A percentile compares a stretch with the other conserved stretches of the same genome.
Evolutionary conservation across 108 stramenopile genomes (phyloP).

Genomic region (Cyclotella baltica): DNA sequence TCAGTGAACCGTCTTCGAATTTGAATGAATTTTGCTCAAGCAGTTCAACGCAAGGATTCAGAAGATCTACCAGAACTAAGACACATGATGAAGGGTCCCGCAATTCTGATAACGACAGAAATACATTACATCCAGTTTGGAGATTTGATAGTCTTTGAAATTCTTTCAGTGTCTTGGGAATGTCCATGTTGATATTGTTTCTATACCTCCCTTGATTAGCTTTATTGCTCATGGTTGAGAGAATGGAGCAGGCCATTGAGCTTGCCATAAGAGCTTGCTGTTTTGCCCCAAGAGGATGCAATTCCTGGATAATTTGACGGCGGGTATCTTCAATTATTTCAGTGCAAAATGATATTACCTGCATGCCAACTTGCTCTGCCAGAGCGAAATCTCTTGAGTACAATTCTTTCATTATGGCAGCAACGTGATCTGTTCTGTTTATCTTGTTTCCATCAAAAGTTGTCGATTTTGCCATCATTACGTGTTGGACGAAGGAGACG

Average conservation of each 20-base stretch:
- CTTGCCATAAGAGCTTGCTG: conserved; percentile 36
- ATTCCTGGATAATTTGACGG: conserved; percentile 23
- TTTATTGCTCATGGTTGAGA: conserved; percentile 41
- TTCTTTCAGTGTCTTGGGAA: conserved; percentile 29
- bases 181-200: background rate
- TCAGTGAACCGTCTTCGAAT: conserved; percentile 23
- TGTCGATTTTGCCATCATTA: conserved; percentile 36
- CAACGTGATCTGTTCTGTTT: conserved; percentile 42
- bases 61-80: conserved; percentile 20
- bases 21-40: conserved; percentile 18
- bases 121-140: conserved; percentile 35
- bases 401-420: conserved; percentile 28
- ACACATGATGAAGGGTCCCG: conserved; percentile 28
- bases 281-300: conserved; percentile 28
- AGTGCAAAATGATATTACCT: conserved; percentile 33
- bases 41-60: conserved; percentile 37
- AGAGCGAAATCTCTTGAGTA: conserved; percentile 34
- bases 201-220: background rate
- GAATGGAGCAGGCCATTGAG: conserved; percentile 40
- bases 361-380: conserved; percentile 43
- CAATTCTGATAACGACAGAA: conserved; percentile 38
- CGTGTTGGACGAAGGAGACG: conserved; percentile 59
- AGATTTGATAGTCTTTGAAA: conserved; percentile 48
- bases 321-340: conserved; percentile 44
- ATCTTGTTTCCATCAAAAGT: background rate